phyloP scores from a whole-genome alignment of 2,329 filamentous ascomycete species.

The Ceratocystis cacaofunesta region DNA sequence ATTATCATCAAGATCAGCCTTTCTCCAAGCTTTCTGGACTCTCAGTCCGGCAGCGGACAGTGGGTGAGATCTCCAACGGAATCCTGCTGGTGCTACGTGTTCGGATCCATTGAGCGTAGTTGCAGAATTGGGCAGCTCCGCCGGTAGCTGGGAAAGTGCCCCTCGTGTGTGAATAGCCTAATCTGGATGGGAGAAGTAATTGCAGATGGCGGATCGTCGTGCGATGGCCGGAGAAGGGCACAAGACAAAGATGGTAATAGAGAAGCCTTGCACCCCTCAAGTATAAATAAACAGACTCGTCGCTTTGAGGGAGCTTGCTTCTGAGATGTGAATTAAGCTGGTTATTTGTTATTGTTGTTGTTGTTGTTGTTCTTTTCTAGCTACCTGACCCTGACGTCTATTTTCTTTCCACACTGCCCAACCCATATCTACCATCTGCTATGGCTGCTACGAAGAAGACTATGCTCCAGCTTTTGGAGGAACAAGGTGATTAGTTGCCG shows the following conservation, averaged over 20 bases:
- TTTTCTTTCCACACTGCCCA: background rate
- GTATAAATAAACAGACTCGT: background rate
- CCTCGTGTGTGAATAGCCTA: background rate
- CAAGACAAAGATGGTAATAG: background rate
- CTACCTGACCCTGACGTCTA: background rate
- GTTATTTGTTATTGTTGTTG: background rate
- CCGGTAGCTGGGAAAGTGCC: background rate
- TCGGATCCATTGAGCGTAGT: background rate
- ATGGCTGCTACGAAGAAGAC: background rate
- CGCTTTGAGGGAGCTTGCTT: background rate
- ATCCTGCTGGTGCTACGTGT: background rate
- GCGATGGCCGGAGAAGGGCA: background rate
- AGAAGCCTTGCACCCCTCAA: no score
- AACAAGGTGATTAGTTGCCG: background rate
- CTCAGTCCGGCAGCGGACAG: background rate
- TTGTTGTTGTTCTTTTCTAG: background rate
- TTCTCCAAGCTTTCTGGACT: background rate
- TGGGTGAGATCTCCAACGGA: background rate
- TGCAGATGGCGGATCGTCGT: background rate
- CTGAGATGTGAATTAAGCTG: background rate
- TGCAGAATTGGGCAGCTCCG: background rate
- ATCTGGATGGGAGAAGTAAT: background rate
- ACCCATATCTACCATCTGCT: background rate
- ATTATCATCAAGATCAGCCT: no score
- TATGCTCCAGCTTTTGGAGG: slow-evolving; percentile 4